These are phyloP conservation scores for Colletotrichum phormii DNA, from an alignment of 2,329 filamentous ascomycete genomes.

Conservation along the genomic window DNA sequence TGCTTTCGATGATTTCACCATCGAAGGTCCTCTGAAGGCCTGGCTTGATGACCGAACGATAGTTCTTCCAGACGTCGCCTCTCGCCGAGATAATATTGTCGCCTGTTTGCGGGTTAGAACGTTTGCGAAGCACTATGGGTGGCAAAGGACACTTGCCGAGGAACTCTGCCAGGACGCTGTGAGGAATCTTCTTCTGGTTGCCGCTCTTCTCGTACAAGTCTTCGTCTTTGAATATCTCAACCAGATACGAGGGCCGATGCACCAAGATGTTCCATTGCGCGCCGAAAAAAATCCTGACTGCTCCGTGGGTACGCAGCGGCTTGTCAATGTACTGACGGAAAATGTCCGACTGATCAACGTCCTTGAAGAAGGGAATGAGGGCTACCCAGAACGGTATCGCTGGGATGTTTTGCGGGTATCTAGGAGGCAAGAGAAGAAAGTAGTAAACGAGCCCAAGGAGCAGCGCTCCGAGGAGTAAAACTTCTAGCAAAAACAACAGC, in stretches of 20 bases:
- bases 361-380: conserved; percentile 53
- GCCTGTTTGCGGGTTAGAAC: conserved; percentile 38
- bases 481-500: conserved; percentile 19
- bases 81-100: conserved; percentile 54
- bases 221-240: conserved; percentile 50
- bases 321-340: conserved; percentile 52
- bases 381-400: conserved; percentile 57
- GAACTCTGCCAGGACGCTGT: conserved; percentile 49
- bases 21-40: conserved; percentile 46
- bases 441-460: conserved; percentile 23
- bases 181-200: conserved; percentile 54
- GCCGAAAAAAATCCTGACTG: conserved; percentile 61
- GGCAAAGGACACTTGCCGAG: conserved; percentile 35
- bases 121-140: neutral
- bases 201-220: conserved; percentile 51
- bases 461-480: conserved; percentile 18
- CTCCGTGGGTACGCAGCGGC: conserved; percentile 53
- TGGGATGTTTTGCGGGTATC: conserved; percentile 51
- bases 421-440: conserved; percentile 40
- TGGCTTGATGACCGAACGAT: conserved; percentile 49
- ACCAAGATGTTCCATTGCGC: conserved; percentile 62
- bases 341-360: conserved; percentile 55
- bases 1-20: conserved; percentile 39
- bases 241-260: conserved; percentile 55
- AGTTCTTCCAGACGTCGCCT: conserved; percentile 50